A percentile compares a stretch with the other conserved stretches of the same genome.
Evolutionary conservation across 2,329 filamentous ascomycete genomes (phyloP).

Genomic region (Curvularia sp.): DNA sequence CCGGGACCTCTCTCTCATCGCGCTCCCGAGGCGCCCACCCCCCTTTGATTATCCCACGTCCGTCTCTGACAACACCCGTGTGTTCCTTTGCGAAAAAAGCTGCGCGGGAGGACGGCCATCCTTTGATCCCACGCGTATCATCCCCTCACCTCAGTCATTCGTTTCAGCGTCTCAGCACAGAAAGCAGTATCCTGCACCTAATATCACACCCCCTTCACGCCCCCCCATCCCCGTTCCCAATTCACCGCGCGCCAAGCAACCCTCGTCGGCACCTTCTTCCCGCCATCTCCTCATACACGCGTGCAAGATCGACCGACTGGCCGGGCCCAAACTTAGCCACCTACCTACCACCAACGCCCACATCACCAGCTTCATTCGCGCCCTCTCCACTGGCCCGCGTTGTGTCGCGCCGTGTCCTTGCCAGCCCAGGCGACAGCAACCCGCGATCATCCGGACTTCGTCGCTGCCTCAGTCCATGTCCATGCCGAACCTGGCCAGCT

Average conservation of each 20-base stretch:
- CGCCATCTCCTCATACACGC: conserved; percentile 28
- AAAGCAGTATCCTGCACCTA: conserved; percentile 22
- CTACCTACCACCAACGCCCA: background rate
- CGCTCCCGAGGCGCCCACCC: conserved; percentile 1
- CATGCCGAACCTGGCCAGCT: conserved; percentile 30
- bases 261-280: conserved; percentile 30
- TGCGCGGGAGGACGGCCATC: conserved; percentile 28
- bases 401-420: conserved; percentile 3
- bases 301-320: conserved; percentile 19
- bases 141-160: conserved; percentile 51
- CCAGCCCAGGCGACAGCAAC: conserved; percentile 11
- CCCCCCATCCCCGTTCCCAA: conserved; percentile 13
- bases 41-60: conserved; percentile 24
- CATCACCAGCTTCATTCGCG: background rate
- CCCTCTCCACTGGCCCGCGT: background rate
- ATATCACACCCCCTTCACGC: conserved; percentile 21
- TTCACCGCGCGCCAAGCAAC: conserved; percentile 31
- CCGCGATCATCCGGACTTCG: conserved; percentile 13
- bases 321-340: background rate
- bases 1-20: background rate
- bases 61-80: conserved; percentile 24
- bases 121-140: conserved; percentile 23
- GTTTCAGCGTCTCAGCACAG: conserved; percentile 39
- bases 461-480: conserved; percentile 10
- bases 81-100: conserved; percentile 19